Evolutionary conservation across 2,329 filamentous ascomycete genomes (phyloP).

Genomic region (Daldinia sp.): DNA sequence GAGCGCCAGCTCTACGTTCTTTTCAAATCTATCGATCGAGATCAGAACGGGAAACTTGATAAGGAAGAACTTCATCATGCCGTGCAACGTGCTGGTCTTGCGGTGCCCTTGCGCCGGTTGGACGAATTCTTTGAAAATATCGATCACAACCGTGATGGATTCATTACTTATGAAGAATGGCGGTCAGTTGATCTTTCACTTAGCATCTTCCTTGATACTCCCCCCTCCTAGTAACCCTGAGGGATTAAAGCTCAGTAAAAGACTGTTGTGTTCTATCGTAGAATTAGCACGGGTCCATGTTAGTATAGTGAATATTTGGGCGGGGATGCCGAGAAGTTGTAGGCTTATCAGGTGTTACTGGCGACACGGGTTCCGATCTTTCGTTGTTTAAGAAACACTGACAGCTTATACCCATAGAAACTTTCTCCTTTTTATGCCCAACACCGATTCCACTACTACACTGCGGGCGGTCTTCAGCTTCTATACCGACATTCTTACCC

Average conservation of each 20-base stretch:
- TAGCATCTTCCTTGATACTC: background rate
- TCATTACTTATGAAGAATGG: slow-evolving; percentile 94
- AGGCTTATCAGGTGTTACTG: background rate
- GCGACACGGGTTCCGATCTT: background rate
- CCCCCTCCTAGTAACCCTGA: slow-evolving; percentile 14
- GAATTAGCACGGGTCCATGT: background rate
- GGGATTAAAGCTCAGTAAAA: slow-evolving; percentile 22
- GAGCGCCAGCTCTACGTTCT: slow-evolving; percentile 83
- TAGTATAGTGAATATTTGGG: background rate
- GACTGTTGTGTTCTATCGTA: background rate
- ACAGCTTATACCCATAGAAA: slow-evolving; percentile 63
- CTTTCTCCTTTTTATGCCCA: slow-evolving; percentile 89
- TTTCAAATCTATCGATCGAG: slow-evolving; percentile 86
- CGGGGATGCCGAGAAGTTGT: background rate
- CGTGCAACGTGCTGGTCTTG: slow-evolving; percentile 79
- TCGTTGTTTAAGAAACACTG: slow-evolving; percentile 9
- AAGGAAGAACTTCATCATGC: slow-evolving; percentile 83
- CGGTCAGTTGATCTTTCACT: slow-evolving; percentile 67
- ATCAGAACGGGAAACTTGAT: slow-evolving; percentile 86
- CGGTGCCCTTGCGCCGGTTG: slow-evolving; percentile 78
- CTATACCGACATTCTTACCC: slow-evolving; percentile 86
- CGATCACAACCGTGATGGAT: slow-evolving; percentile 87
- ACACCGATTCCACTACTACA: slow-evolving; percentile 68
- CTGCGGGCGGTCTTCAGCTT: slow-evolving; percentile 87
- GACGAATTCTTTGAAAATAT: slow-evolving; percentile 89